Conservation (phyloP, 2,329 filamentous ascomycete species). For the Colletotrichum sp. region DNA sequence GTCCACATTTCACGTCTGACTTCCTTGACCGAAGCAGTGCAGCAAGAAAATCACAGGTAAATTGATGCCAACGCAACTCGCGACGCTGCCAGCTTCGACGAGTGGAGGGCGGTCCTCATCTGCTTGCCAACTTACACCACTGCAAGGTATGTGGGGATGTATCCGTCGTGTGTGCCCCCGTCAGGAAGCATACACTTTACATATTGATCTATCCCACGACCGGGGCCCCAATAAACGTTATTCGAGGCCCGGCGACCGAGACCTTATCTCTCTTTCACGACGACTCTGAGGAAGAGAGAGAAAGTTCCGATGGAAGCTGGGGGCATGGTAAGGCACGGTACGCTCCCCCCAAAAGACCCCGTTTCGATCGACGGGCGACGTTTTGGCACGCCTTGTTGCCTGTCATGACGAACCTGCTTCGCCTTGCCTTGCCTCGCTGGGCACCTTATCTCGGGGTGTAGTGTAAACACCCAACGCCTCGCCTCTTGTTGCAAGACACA, state of each 20-base stretch:
- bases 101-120: neutral
- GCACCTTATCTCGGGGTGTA: neutral
- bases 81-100: neutral
- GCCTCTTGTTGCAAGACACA: neutral
- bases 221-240: neutral
- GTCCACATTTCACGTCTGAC: neutral
- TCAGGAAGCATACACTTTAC: neutral
- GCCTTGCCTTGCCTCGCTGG: neutral
- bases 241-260: neutral
- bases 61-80: neutral
- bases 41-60: neutral
- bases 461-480: neutral
- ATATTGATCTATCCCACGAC: neutral
- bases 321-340: neutral
- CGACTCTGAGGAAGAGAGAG: neutral
- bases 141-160: neutral
- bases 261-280: neutral
- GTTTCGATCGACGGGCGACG: neutral
- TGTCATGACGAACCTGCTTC: neutral
- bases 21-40: neutral
- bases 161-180: neutral
- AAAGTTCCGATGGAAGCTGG: neutral
- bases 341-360: neutral
- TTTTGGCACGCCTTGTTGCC: neutral
- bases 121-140: neutral